Evolutionary conservation across 352 stramenopile species (phyloP).

Genomic region (Thalassiosira livingstoniorum): DNA sequence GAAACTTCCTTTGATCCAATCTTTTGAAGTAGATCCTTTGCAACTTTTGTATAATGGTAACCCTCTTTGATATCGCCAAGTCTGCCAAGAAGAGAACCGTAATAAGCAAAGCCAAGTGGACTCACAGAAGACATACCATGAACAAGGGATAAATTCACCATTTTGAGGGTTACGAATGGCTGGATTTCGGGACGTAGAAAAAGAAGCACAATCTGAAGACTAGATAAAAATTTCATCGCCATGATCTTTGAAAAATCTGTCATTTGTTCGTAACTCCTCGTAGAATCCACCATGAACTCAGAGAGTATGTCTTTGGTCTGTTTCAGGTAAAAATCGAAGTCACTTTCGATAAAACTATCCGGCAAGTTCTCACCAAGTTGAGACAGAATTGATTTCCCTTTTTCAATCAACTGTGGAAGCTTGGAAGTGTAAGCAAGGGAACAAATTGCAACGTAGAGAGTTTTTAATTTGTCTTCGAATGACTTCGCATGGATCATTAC

Average conservation of each 20-base stretch:
- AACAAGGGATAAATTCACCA: slow-evolving; percentile 35
- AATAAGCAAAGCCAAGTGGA: slow-evolving; percentile 19
- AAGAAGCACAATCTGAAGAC: slow-evolving; percentile 2
- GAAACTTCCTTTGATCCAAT: slow-evolving; percentile 3
- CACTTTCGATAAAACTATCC: too few relatives aligned
- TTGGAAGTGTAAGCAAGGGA: background rate
- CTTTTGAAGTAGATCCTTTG: slow-evolving; percentile 13
- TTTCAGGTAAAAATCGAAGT: background rate
- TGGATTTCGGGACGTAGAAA: slow-evolving; percentile 5
- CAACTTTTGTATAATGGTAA: slow-evolving; percentile 27
- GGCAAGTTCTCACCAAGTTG: background rate
- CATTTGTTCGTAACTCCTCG: slow-evolving; percentile 37
- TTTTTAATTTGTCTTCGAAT: background rate
- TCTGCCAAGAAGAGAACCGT: slow-evolving; percentile 20
- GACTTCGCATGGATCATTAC: background rate
- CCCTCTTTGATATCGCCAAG: slow-evolving; percentile 29
- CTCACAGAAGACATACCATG: slow-evolving; percentile 22
- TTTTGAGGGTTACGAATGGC: slow-evolving; percentile 30
- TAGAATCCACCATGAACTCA: background rate
- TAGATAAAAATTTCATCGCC: slow-evolving; percentile 46
- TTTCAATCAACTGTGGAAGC: background rate
- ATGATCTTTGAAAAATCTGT: slow-evolving; percentile 33
- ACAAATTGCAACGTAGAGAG: background rate
- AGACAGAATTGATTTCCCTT: background rate
- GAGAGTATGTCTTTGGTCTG: background rate